Conservation (phyloP, 1,139 yeast genomes). For the Pichia terricola region DNA sequence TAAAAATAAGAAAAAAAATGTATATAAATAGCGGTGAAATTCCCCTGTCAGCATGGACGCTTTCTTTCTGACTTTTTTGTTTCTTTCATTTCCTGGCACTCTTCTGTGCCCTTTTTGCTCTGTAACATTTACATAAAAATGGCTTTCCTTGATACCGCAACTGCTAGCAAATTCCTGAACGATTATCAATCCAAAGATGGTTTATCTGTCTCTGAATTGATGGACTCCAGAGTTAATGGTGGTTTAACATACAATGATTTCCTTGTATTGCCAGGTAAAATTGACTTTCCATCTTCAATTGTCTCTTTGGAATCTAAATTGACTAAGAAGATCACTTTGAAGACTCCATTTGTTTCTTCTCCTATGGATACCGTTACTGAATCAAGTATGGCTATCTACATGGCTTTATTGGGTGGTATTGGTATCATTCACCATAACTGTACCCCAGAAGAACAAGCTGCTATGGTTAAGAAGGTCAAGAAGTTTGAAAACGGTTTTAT, state of each 20-base stretch:
- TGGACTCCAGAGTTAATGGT: constrained; percentile 86
- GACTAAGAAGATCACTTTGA: constrained; percentile 84
- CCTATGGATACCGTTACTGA: constrained; percentile 99
- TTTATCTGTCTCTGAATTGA: constrained; percentile 68
- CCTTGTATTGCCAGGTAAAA: constrained; percentile 89
- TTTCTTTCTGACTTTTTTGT: neutral
- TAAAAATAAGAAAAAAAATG: no score
- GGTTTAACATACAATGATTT: constrained; percentile 97
- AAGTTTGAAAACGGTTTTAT: constrained; percentile 97
- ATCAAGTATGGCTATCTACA: constrained; percentile 92
- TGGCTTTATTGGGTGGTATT: constrained; percentile 98
- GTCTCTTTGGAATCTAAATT: constrained; percentile 65
- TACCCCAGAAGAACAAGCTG: constrained; percentile 94
- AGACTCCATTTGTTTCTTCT: constrained; percentile 91
- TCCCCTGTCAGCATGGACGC: neutral
- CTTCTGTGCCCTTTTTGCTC: constrained; percentile 4
- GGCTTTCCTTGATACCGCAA: constrained; percentile 37
- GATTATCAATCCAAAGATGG: constrained; percentile 74
- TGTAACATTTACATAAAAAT: neutral
- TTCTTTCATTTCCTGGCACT: constrained; percentile 14
- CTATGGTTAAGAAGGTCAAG: constrained; percentile 94
- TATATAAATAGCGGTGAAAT: neutral
- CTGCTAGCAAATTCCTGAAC: constrained; percentile 60
- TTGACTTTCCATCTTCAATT: constrained; percentile 70
- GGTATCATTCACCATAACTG: constrained; percentile 99